These are phyloP conservation scores for Ogataea paradorogensis DNA, from an alignment of 805 yeast genomes.

Conservation along the genomic window DNA sequence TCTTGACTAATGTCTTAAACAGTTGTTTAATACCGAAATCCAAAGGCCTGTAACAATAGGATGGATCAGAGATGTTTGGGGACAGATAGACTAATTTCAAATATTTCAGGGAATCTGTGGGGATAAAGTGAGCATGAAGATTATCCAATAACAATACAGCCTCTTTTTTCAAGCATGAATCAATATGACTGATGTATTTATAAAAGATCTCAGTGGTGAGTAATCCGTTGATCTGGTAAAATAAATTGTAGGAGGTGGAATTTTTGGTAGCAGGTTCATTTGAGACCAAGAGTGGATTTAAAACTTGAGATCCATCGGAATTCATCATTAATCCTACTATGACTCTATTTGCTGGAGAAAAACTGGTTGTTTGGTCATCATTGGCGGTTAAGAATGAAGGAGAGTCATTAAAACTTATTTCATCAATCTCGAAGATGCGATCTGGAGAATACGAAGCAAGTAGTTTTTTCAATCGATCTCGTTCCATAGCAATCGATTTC, in stretches of 20 bases:
- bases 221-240: constrained; percentile 24
- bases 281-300: constrained; percentile 30
- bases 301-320: constrained; percentile 29
- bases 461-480: constrained; percentile 20
- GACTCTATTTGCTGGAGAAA: constrained; percentile 12
- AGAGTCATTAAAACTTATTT: constrained; percentile 27
- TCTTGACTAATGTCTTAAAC: constrained; percentile 31
- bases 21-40: constrained; percentile 34
- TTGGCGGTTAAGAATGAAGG: constrained; percentile 19
- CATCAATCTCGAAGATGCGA: constrained; percentile 39
- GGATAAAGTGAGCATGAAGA: constrained; percentile 36
- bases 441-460: constrained; percentile 19
- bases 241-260: constrained; percentile 13
- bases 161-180: constrained; percentile 8
- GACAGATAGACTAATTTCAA: constrained; percentile 33
- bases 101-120: constrained; percentile 28
- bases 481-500: constrained; percentile 22
- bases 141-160: constrained; percentile 33
- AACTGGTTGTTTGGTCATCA: not conserved
- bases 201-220: constrained; percentile 28
- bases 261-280: constrained; percentile 16
- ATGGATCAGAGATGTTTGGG: constrained; percentile 15
- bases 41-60: constrained; percentile 29
- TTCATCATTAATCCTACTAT: constrained; percentile 29
- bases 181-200: constrained; percentile 23